These are phyloP conservation scores for Candida suzukii DNA, from an alignment of 805 yeast species.

Conservation along the genomic window DNA sequence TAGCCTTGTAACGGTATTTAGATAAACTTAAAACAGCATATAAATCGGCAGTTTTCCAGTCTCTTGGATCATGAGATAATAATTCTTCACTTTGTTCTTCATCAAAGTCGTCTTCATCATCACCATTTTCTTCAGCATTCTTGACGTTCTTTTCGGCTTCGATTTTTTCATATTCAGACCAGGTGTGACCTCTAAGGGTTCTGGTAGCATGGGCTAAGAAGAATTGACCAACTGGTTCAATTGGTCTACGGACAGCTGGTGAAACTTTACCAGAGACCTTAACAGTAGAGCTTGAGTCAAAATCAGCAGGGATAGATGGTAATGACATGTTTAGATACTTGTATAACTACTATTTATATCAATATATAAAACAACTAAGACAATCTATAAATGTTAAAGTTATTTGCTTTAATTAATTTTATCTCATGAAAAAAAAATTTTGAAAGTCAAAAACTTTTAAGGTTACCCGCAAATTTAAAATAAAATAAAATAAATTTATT, in stretches of 20 bases:
- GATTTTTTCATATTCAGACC: constrained; percentile 94
- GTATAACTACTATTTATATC: too few relatives aligned
- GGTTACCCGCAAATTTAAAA: too few relatives aligned
- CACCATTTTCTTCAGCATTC: constrained; percentile 54
- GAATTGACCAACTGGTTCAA: constrained; percentile 95
- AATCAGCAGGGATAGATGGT: constrained; percentile 49
- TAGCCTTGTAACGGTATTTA: constrained; percentile 85
- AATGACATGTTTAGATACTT: constrained; percentile 30
- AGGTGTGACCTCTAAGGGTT: constrained; percentile 92
- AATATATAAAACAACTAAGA: too few relatives aligned
- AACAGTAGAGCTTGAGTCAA: constrained; percentile 38
- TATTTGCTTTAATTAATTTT: too few relatives aligned
- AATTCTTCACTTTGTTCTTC: constrained; percentile 65
- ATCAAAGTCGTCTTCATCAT: constrained; percentile 58
- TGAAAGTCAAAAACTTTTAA: too few relatives aligned
- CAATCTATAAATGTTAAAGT: too few relatives aligned
- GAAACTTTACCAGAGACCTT: constrained; percentile 44
- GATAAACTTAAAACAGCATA: constrained; percentile 94
- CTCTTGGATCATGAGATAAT: constrained; percentile 89
- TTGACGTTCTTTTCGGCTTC: constrained; percentile 87
- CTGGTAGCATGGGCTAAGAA: constrained; percentile 96
- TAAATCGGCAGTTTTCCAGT: constrained; percentile 95
- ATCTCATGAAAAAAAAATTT: too few relatives aligned
- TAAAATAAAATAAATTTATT: too few relatives aligned
- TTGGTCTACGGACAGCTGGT: constrained; percentile 65